Evolutionary conservation across 805 yeast genomes (phyloP).

Genomic region (Monosporozyma aerobia): DNA sequence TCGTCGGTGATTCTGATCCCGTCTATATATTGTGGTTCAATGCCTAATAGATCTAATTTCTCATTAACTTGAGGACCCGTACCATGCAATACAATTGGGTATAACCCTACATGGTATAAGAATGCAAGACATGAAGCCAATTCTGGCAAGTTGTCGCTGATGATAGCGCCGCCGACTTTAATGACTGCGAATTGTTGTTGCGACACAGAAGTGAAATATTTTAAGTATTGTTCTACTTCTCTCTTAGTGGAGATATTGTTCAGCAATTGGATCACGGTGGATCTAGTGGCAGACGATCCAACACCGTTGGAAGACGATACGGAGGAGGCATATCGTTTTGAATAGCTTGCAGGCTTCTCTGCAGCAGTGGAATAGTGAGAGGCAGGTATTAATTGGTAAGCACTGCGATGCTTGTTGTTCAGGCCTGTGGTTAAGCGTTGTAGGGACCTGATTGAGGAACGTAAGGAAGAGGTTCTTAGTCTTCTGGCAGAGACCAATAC

Average conservation of each 20-base stretch:
- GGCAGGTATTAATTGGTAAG: conserved; percentile 4
- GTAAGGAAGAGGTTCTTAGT: conserved; percentile 11
- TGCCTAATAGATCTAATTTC: conserved; percentile 83
- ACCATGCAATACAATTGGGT: conserved; percentile 95
- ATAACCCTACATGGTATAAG: conserved; percentile 92
- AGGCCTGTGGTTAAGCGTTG: conserved; percentile 14
- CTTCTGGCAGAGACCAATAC: conserved; percentile 23
- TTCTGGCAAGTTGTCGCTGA: conserved; percentile 87
- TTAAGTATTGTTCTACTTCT: conserved; percentile 95
- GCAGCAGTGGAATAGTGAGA: conserved; percentile 3
- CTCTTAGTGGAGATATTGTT: conserved; percentile 96
- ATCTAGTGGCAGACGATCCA: conserved; percentile 49
- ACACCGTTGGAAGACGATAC: conserved; percentile 14
- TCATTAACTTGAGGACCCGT: conserved; percentile 99
- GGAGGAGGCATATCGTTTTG: conserved; percentile 8
- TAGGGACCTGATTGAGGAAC: conserved; percentile 2
- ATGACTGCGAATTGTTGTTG: conserved; percentile 97
- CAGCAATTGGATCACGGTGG: conserved; percentile 89
- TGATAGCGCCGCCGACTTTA: conserved; percentile 98
- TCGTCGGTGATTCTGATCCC: conserved; percentile 95
- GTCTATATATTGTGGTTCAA: conserved; percentile 91
- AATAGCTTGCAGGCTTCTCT: conserved; percentile 20
- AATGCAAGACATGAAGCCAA: conserved; percentile 93
- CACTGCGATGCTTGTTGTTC: conserved; percentile 7
- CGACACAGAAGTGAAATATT: conserved; percentile 91